phyloP scores from a whole-genome alignment of 306 rosid genomes.

The Mimosa bimucronata region DNA sequence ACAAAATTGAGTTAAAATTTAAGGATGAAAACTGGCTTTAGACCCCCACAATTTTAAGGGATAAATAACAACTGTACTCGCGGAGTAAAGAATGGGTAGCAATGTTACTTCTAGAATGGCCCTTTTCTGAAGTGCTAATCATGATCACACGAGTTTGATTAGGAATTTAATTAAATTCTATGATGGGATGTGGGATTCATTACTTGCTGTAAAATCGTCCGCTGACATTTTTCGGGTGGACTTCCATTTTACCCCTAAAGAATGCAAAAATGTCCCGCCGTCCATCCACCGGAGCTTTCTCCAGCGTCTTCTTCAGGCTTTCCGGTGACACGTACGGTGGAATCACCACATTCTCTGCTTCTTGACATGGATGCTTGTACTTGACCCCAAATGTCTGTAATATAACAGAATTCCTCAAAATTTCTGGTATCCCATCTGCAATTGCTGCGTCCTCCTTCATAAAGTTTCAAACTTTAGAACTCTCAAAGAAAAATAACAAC shows the following conservation, averaged over 20 bases:
- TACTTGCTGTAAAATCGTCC: conserved; percentile 98
- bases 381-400: conserved; percentile 87
- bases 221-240: conserved; percentile 90
- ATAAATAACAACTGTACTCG: too few species aligned
- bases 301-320: conserved; percentile 44
- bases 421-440: conserved; percentile 71
- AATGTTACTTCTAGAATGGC: too few species aligned
- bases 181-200: not conserved
- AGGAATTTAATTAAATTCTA: not conserved
- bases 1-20: too few species aligned
- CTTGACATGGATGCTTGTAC: conserved; percentile 78
- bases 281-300: conserved; percentile 48
- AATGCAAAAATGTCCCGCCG: conserved; percentile 83
- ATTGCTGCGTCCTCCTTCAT: conserved; percentile 81
- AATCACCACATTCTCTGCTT: conserved; percentile 82
- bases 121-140: not conserved
- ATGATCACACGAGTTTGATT: conserved; percentile 29
- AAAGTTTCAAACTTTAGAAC: not conserved
- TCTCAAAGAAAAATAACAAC: not conserved
- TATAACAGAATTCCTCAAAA: conserved; percentile 75
- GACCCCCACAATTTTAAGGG: too few species aligned
- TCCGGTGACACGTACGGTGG: conserved; percentile 86
- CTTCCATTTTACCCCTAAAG: conserved; percentile 96
- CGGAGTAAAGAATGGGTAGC: too few species aligned
- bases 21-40: too few species aligned